Percentiles rank a stretch among this genome's conserved stretches.
These are phyloP conservation scores for Aurifilum marmelostoma DNA, from an alignment of 2,329 filamentous ascomycete species.

Conservation along the genomic window DNA sequence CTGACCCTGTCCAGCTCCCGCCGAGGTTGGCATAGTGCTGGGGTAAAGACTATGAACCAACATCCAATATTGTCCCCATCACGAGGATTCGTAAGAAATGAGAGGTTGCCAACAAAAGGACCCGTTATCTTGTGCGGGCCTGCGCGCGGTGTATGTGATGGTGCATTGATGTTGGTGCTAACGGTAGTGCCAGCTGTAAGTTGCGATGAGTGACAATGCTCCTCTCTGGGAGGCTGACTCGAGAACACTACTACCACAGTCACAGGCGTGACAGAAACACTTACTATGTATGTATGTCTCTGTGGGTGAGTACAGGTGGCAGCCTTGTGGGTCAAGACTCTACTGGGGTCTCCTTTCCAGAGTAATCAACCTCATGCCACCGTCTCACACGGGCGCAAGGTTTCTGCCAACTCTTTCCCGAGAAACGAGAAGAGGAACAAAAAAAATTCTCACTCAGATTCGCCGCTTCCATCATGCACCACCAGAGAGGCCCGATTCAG, in stretches of 20 bases:
- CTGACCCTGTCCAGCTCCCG: neutral
- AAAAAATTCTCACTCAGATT: neutral
- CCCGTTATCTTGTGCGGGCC: neutral
- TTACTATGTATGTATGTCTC: neutral
- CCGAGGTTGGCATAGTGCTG: constrained; percentile 25
- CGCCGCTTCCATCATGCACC: neutral
- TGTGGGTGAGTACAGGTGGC: neutral
- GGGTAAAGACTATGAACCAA: constrained; percentile 17
- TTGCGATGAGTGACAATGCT: neutral
- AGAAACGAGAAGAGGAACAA: neutral
- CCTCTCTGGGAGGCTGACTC: neutral
- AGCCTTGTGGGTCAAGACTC: neutral
- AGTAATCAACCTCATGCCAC: constrained; percentile 7
- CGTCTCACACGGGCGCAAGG: neutral
- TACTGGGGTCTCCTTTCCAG: neutral
- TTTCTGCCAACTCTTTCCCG: neutral
- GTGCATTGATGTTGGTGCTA: neutral
- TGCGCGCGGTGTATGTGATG: neutral
- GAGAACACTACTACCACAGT: neutral
- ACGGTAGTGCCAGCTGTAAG: neutral
- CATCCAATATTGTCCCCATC: constrained; percentile 26
- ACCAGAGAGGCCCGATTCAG: neutral
- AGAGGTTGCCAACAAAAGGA: constrained; percentile 2
- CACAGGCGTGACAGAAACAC: neutral
- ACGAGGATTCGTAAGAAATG: constrained; percentile 15